Evolutionary conservation across 495 filamentous ascomycete species (phyloP).

Genomic region (Evernia prunastri): DNA sequence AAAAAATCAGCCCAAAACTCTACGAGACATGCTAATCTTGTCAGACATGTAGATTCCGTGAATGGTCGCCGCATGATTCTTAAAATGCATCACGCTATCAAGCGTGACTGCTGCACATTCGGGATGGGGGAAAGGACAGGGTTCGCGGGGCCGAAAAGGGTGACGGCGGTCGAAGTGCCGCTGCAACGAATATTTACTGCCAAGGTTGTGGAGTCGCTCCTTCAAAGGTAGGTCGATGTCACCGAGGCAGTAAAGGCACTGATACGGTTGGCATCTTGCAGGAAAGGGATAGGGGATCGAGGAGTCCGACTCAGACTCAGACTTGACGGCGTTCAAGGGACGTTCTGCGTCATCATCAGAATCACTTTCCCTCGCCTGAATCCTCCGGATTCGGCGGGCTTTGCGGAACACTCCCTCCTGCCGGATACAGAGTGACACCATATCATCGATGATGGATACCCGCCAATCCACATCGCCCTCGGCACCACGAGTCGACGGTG

Average conservation of each 20-base stretch:
- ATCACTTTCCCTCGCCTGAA: not conserved
- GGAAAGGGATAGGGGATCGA: slow-evolving; percentile 26
- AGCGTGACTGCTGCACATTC: no score
- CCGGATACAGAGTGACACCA: slow-evolving; percentile 15
- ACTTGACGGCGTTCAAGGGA: not conserved
- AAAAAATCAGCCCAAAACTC: no score
- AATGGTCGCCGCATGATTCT: no score
- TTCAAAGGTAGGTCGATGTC: slow-evolving; percentile 13
- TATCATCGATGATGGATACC: slow-evolving; percentile 14
- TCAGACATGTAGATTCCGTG: no score
- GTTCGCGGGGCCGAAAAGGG: slow-evolving; percentile 2
- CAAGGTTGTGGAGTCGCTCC: slow-evolving; percentile 3
- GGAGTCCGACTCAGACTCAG: no score
- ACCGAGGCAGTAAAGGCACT: no score
- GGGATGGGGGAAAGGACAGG: not conserved
- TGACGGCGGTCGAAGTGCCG: not conserved
- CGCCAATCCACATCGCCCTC: not conserved
- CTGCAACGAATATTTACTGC: slow-evolving; percentile 6
- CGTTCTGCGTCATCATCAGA: slow-evolving; percentile 5
- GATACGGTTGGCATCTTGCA: not conserved
- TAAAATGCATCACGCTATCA: no score
- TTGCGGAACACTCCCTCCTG: no score
- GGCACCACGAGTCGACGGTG: not conserved
- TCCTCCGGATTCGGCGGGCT: slow-evolving; percentile 8
- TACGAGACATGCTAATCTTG: no score